Base-by-base conservation (phyloP, 306 rosid genomes). In the Senna siamea region DNA sequence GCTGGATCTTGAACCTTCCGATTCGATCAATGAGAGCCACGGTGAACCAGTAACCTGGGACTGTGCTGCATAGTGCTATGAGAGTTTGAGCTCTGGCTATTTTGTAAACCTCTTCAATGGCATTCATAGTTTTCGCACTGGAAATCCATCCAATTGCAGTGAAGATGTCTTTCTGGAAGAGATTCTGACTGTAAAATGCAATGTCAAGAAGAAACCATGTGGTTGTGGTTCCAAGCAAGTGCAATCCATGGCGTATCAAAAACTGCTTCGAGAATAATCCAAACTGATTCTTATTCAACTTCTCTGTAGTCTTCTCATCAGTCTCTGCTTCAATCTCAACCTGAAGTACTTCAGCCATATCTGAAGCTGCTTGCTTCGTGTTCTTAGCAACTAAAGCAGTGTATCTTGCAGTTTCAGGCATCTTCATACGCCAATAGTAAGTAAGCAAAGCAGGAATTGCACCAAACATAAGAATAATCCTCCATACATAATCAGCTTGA, bases 321-420 rank as follows among this genome's bases (percentile, higher is more conserved):
- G 0, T 23, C 30, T 57, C 20, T 32, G 11, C 41, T 57, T 28
- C 20, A 2, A 26, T 57, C 41, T 57, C 20, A 15, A 57, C 37
- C 18, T 30, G 40, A 30, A 57, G 41, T 1, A 57, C 64, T 57
- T 28, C 28, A 0, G 64, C 13, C 64, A 57, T 57, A 30, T 57
- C 64, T 2, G 64, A 57, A 57, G 64, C 22, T 3, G 64, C 64
- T 57, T 57, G 64, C 20, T 28, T 28, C 8, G 20, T 13, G 64
- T 57, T 30, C 64, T 57, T 57, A 1, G 64, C 64, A 9, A 57
- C 11, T 11, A 57, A 57, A 17, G 64, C 64, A 2, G 64, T 57
- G 64, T 57, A 57, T 7, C 64, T 6, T 2, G 64, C 41, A 7
- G 64, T 57, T 57, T 57, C 64, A 14, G 64, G 64, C 64, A 57